phyloP scores from a whole-genome alignment of 805 yeast genomes.

The Phaffomyces opuntiae region DNA sequence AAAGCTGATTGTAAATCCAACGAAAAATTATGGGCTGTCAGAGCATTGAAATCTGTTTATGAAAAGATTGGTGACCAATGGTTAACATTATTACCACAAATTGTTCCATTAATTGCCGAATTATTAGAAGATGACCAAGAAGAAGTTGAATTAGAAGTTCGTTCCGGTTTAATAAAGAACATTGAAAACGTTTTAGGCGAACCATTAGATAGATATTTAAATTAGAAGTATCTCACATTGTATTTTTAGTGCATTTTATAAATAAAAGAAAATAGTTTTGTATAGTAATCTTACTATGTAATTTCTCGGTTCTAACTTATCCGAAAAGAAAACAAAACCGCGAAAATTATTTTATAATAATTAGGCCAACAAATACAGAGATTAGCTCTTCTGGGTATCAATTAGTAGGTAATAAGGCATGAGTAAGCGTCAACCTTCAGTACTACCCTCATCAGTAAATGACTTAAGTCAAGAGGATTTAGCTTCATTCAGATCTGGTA shows the following conservation, averaged over 20 bases:
- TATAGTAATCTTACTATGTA: too few species aligned
- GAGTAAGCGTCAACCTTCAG: constrained; percentile 2
- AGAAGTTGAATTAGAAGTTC: constrained; percentile 83
- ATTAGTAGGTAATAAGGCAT: constrained; percentile 1
- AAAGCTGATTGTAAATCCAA: constrained; percentile 48
- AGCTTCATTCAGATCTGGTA: constrained; percentile 20
- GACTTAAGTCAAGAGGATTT: constrained; percentile 18
- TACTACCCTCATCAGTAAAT: constrained; percentile 13
- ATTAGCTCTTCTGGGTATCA: not conserved
- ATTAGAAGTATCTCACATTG: constrained; percentile 13
- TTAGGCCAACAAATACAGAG: too few species aligned
- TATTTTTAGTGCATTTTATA: not conserved
- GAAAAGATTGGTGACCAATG: constrained; percentile 92
- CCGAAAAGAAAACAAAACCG: not conserved
- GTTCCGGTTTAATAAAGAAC: constrained; percentile 83
- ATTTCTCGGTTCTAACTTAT: not conserved
- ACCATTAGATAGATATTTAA: constrained; percentile 78
- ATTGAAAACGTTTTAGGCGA: constrained; percentile 92
- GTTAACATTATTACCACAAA: constrained; percentile 84
- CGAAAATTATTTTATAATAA: too few species aligned
- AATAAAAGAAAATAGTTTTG: too few species aligned
- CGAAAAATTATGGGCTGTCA: constrained; percentile 76
- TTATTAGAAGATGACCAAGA: constrained; percentile 94
- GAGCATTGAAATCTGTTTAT: constrained; percentile 73
- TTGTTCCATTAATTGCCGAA: constrained; percentile 94